These are phyloP conservation scores for Phytophthora pini DNA, from an alignment of 352 stramenopile species.

Conservation along the genomic window DNA sequence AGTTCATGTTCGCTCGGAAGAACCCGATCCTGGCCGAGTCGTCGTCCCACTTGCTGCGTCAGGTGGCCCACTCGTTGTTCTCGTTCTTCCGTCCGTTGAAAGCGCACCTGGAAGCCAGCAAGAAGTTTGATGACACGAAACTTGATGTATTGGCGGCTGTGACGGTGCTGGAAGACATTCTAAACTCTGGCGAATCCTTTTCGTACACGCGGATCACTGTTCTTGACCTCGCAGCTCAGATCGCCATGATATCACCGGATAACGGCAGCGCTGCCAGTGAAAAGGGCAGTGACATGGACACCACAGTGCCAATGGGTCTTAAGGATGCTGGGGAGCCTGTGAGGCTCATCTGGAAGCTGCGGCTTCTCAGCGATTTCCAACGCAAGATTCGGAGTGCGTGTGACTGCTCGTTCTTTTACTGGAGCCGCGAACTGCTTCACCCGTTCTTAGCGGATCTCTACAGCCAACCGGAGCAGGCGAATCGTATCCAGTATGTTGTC, in stretches of 20 bases:
- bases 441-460: conserved; percentile 89
- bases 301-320: conserved; percentile 45
- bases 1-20: conserved; percentile 93
- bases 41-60: conserved; percentile 72
- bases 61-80: conserved; percentile 84
- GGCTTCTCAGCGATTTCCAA: conserved; percentile 90
- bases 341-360: conserved; percentile 88
- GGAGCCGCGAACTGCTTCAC: conserved; percentile 90
- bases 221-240: conserved; percentile 80
- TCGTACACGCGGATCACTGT: conserved; percentile 87
- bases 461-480: conserved; percentile 76
- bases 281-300: conserved; percentile 51
- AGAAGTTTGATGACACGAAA: conserved; percentile 89
- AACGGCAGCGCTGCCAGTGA: conserved; percentile 38
- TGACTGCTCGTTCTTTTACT: conserved; percentile 95
- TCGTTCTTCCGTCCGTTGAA: conserved; percentile 86
- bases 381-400: conserved; percentile 84
- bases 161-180: conserved; percentile 86
- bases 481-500: conserved; percentile 86
- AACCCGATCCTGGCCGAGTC: conserved; percentile 84
- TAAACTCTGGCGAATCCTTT: conserved; percentile 83
- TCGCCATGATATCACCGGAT: conserved; percentile 77
- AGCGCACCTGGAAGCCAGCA: conserved; percentile 83
- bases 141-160: conserved; percentile 85
- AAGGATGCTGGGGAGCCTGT: conserved; percentile 77